These are phyloP conservation scores for Margaritispora aquatica DNA, from an alignment of 495 filamentous ascomycete species.

Conservation along the genomic window DNA sequence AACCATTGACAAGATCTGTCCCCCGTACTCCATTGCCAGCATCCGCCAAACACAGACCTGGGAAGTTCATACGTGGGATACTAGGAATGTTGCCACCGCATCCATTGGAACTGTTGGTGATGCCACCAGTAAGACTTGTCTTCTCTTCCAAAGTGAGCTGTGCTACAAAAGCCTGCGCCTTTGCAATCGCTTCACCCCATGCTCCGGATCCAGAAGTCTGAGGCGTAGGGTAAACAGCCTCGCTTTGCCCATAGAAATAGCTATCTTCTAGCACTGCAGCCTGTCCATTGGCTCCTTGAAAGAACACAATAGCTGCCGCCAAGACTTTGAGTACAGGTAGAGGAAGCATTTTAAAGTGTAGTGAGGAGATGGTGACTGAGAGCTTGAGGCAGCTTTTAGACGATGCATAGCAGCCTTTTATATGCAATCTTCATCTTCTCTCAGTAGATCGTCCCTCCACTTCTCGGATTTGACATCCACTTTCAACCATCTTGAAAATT, in stretches of 20 bases:
- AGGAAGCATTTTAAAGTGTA: background rate
- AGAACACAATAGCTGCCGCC: background rate
- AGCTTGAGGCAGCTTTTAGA: background rate
- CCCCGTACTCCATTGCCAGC: constrained; percentile 54
- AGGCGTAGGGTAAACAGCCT: constrained; percentile 49
- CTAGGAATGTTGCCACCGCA: constrained; percentile 19
- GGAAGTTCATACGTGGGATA: constrained; percentile 48
- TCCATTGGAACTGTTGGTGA: constrained; percentile 1
- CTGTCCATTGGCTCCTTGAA: background rate
- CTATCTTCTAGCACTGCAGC: background rate
- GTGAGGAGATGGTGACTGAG: background rate
- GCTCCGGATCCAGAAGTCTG: constrained; percentile 2
- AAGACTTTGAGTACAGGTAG: background rate
- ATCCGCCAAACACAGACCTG: constrained; percentile 57
- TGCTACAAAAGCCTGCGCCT: constrained; percentile 45
- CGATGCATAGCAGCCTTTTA: background rate
- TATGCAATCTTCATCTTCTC: background rate
- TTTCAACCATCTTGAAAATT: background rate
- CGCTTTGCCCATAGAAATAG: constrained; percentile 50
- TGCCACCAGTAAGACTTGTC: constrained; percentile 4
- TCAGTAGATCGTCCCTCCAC: too few species aligned
- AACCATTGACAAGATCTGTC: constrained; percentile 53
- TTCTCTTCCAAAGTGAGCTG: constrained; percentile 57
- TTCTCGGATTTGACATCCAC: background rate
- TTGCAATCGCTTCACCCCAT: constrained; percentile 43